Conservation (phyloP, 169 alveolate species). For the Cryptosporidium sp. region DNA sequence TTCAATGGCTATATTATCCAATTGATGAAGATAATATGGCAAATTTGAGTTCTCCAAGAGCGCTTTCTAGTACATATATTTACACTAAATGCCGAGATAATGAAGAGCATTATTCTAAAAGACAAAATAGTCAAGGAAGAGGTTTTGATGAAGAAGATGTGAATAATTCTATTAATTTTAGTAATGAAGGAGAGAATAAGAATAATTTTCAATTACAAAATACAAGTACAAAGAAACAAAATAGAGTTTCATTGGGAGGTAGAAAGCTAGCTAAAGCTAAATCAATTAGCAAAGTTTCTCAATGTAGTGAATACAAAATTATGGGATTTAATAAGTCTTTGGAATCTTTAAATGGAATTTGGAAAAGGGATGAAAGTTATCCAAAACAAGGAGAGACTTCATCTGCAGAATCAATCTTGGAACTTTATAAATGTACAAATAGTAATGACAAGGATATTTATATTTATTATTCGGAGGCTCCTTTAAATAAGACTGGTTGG, state of each 20-base stretch:
- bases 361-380: constrained; percentile 11
- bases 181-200: neutral
- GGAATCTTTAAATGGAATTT: constrained; percentile 50
- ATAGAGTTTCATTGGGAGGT: neutral
- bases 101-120: neutral
- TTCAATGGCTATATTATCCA: constrained; percentile 45
- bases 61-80: constrained; percentile 4
- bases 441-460: constrained; percentile 34
- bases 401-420: neutral
- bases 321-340: constrained; percentile 37
- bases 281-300: neutral
- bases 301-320: constrained; percentile 28
- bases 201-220: neutral
- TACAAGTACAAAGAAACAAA: neutral
- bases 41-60: neutral
- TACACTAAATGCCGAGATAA: constrained; percentile 16
- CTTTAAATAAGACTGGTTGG: constrained; percentile 71
- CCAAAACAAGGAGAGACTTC: neutral
- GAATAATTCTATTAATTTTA: neutral
- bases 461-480: constrained; percentile 54
- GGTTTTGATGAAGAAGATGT: neutral
- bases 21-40: neutral
- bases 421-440: constrained; percentile 44
- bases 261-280: neutral
- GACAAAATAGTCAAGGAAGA: neutral